A percentile compares a stretch with the other conserved stretches of the same genome.
phyloP scores from a whole-genome alignment of 208 protist species.

The Leishmania braziliensis region DNA sequence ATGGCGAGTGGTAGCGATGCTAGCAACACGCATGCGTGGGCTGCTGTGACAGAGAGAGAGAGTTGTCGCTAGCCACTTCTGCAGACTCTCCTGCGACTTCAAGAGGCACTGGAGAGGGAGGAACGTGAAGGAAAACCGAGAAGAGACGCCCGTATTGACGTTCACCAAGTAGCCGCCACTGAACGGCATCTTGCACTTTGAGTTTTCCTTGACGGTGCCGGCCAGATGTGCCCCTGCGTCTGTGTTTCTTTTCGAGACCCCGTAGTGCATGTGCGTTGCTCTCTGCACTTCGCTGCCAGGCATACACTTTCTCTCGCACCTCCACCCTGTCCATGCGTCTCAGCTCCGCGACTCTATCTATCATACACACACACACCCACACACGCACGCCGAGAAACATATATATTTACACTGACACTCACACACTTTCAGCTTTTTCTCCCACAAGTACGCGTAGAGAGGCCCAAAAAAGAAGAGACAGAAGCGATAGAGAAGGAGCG shows the following conservation, averaged over 20 bases:
- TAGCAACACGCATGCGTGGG: background rate
- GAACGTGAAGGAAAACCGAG: background rate
- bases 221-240: background rate
- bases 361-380: background rate
- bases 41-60: background rate
- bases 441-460: background rate
- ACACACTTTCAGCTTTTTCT: background rate
- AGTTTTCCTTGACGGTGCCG: background rate
- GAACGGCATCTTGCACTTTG: background rate
- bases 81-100: background rate
- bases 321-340: background rate
- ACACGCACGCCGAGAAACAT: background rate
- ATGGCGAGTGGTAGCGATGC: background rate
- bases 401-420: background rate
- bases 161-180: background rate
- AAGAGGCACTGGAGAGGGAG: background rate
- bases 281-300: background rate
- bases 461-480: background rate
- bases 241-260: background rate
- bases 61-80: background rate
- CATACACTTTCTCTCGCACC: background rate
- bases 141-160: background rate
- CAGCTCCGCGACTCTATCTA: background rate
- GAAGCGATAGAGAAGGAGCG: background rate
- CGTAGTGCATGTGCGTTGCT: background rate